Evolutionary conservation across 1,139 yeast genomes (phyloP), one percentile per base, ranked within the genome.

Genomic region (Kazachstania sp.): DNA sequence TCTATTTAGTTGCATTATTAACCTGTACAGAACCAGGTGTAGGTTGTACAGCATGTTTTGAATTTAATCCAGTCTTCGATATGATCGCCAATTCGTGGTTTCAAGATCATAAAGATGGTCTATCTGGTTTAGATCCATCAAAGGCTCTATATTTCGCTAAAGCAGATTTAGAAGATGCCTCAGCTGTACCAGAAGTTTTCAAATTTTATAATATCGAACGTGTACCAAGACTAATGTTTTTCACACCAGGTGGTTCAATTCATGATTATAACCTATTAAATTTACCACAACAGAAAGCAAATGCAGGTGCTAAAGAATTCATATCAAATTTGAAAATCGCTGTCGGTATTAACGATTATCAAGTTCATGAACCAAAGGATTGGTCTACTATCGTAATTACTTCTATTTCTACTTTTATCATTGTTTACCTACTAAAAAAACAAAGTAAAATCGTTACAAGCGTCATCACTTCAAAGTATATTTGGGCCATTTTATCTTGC

Each of bases 141-240:
- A 69, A 67, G 38, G 72, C 72, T 3, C 67, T 90, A 36, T 81
- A 77, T 68, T 86, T 92, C 64, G 84, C 86, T 29, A 70, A 73
- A 47, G 79, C 95, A 8, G 96, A 90, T 60, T 81, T 86, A 59
- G 68, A 73, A 46, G 78, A 78, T 39, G 51, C 56, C 15, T 68
- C 73, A 34, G 71, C 78, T 40, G 71, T 61, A 31, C 61, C 73
- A 54, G 71, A 70, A 48, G 73, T 74, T 55, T 87, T 83, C 72
- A 73, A 71, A 59, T 64, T 64, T 41, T 71, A 81, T 62, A 71
- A 75, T 37, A 70, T 92, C 57, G 77, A 78, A 57, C 81, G 80
- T 51, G 95, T 92, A 37, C 98, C 98, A 35, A 82, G 85, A 60
- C 62, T 88, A 41, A 82, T 74, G 66, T 67, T 82, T 51, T 83